A percentile compares a stretch with the other conserved stretches of the same genome.
These are phyloP conservation scores for Carnegiea gigantea DNA, from an alignment of 179 eudicot species.

Conservation along the genomic window DNA sequence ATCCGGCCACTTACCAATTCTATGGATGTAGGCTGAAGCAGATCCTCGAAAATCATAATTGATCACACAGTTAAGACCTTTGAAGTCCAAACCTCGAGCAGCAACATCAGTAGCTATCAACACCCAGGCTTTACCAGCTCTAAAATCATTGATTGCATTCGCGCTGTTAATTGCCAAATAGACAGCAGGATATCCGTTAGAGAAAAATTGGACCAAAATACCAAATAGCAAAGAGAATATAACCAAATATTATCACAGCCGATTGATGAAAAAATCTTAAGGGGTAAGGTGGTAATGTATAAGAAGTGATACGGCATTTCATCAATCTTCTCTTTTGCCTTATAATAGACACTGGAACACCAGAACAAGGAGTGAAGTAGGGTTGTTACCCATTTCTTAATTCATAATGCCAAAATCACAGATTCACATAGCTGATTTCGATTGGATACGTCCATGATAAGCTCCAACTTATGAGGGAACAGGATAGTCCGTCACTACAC, in stretches of 20 bases:
- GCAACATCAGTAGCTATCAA: slow-evolving; percentile 90
- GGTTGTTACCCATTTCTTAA: neutral
- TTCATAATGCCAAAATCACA: neutral
- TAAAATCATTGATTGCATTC: slow-evolving; percentile 87
- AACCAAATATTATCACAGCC: neutral
- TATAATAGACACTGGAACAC: neutral
- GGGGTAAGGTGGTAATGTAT: neutral
- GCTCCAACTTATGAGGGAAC: neutral
- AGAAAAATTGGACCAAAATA: neutral
- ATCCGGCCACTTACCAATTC: slow-evolving; percentile 67
- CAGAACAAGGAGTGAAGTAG: neutral
- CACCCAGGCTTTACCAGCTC: slow-evolving; percentile 98
- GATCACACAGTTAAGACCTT: slow-evolving; percentile 91
- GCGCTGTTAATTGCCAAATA: slow-evolving; percentile 47
- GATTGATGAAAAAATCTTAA: neutral
- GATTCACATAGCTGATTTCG: neutral
- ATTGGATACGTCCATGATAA: neutral
- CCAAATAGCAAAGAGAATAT: neutral
- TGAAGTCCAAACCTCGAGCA: slow-evolving; percentile 99
- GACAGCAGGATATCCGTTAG: neutral
- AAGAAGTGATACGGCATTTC: neutral
- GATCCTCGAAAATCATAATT: slow-evolving; percentile 97
- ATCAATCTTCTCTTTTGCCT: neutral
- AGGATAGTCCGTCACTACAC: neutral
- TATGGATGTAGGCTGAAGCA: slow-evolving; percentile 81